Conservation (phyloP, 495 filamentous ascomycete species). For the Talaromyces thailandensis region DNA sequence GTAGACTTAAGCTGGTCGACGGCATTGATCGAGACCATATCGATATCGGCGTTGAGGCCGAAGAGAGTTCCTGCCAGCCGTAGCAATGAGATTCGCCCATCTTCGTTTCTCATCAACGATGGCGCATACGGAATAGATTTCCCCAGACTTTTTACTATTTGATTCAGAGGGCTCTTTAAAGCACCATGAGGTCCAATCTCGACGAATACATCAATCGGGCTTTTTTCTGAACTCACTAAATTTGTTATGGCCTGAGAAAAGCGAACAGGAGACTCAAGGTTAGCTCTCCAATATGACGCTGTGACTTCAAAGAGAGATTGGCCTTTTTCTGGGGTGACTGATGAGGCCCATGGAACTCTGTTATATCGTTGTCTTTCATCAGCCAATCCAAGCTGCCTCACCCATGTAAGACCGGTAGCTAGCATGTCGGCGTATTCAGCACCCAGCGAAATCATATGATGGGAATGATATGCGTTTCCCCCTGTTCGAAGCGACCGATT, state of each 20-base stretch:
- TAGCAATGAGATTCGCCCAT: not conserved
- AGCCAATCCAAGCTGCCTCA: not conserved
- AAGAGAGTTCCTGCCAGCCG: not conserved
- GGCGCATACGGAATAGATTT: not conserved
- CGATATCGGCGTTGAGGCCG: not conserved
- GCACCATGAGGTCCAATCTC: constrained; percentile 52
- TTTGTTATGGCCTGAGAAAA: constrained; percentile 35
- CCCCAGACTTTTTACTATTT: constrained; percentile 26
- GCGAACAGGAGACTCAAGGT: constrained; percentile 41
- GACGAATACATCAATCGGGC: constrained; percentile 20
- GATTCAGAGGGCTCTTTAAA: constrained; percentile 45
- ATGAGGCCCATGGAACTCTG: constrained; percentile 13
- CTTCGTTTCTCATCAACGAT: not conserved
- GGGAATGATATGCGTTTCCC: constrained; percentile 49
- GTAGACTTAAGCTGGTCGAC: not conserved
- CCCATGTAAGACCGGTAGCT: not conserved
- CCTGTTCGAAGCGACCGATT: constrained; percentile 26
- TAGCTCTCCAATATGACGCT: constrained; percentile 41
- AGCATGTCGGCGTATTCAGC: not conserved
- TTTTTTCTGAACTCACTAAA: constrained; percentile 11
- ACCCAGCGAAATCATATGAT: constrained; percentile 9
- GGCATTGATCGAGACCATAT: not conserved
- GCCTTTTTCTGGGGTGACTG: constrained; percentile 14
- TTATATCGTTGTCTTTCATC: not conserved
- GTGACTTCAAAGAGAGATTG: constrained; percentile 13